A percentile compares a stretch with the other conserved stretches of the same genome.
phyloP scores from a whole-genome alignment of 2,329 filamentous ascomycete species.

The Ascomycota sp. region DNA sequence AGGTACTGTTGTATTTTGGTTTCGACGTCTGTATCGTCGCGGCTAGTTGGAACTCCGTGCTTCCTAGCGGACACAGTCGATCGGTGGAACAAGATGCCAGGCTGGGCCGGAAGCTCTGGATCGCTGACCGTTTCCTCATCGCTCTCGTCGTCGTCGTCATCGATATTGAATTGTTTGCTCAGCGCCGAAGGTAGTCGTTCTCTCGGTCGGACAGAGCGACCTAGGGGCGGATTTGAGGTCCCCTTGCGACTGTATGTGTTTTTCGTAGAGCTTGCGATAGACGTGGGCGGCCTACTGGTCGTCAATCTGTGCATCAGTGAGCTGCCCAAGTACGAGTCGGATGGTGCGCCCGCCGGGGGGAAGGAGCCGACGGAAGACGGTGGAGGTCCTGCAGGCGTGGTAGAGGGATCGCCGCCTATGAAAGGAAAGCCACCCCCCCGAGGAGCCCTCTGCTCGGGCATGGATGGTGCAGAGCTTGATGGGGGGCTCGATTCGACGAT shows the following conservation, averaged over 20 bases:
- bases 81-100: conserved; percentile 13
- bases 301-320: conserved; percentile 26
- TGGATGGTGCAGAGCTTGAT: conserved; percentile 23
- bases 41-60: conserved; percentile 1
- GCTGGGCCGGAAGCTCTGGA: conserved; percentile 12
- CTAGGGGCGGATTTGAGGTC: conserved; percentile 21
- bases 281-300: conserved; percentile 15
- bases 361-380: conserved; percentile 33
- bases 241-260: conserved; percentile 18
- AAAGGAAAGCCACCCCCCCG: conserved; percentile 15
- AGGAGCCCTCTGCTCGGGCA: conserved; percentile 22
- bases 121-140: conserved; percentile 10
- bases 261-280: conserved; percentile 9
- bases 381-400: conserved; percentile 30
- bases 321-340: conserved; percentile 32
- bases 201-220: conserved; percentile 23
- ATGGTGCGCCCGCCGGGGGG: conserved; percentile 34
- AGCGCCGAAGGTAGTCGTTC: conserved; percentile 28
- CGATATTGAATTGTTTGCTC: conserved; percentile 19
- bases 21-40: conserved; percentile 10
- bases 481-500: conserved; percentile 22
- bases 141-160: conserved; percentile 13
- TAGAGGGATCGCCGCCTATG: conserved; percentile 25
- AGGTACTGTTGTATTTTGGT: conserved; percentile 16
- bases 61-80: conserved; percentile 5